Evolutionary conservation across 176 grass and related monocot species (phyloP), one percentile per base, ranked within the genome.

Genomic region (Saccharum officinarum): DNA sequence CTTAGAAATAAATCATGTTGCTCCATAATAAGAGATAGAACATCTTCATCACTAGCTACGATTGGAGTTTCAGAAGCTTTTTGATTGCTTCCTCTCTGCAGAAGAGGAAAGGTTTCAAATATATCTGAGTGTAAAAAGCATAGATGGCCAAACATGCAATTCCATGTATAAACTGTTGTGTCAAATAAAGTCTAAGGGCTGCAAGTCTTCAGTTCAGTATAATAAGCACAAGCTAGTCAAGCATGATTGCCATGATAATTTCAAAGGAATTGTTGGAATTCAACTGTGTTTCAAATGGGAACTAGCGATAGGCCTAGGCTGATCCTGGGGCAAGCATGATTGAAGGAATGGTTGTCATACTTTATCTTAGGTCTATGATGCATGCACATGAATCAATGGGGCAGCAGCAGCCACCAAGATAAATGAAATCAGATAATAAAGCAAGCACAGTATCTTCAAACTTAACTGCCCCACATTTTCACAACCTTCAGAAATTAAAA

Each of bases 1-100:
- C 90, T 92, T 69, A 96, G n/a, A 90, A 96, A 99, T 80, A 83
- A 63, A 3, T 88, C 92, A 88, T 99, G 94, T 14, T 94, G 92
- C 81, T 92, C 92, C 65, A 99, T 64, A 82, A 92, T 31, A 85
- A 86, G 71, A 77, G 92, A 88, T 80, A 96, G 80, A 87, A 84
- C 90, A 89, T 99, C 97, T 10, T 92, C 93, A 69, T 96, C 94
- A 11, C 81, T 91, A 82, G 86, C 77, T 62, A 87, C 38, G 11
- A 12, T 83, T 70, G 86, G 85, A 75, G 92, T 88, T 85, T 94
- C 92, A 87, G 84, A 75, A 79, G 83, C 85, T 85, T 50, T 50
- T 17, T 76, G 89, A 76, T 75, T 90, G 78, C 66, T 90, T 74
- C 55, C 75, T 83, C 92, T 94, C 97, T 99, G 81, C 64, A 59